Conservation (phyloP, 768 basidiomycete genomes). For the Boletus eberwhitei region DNA sequence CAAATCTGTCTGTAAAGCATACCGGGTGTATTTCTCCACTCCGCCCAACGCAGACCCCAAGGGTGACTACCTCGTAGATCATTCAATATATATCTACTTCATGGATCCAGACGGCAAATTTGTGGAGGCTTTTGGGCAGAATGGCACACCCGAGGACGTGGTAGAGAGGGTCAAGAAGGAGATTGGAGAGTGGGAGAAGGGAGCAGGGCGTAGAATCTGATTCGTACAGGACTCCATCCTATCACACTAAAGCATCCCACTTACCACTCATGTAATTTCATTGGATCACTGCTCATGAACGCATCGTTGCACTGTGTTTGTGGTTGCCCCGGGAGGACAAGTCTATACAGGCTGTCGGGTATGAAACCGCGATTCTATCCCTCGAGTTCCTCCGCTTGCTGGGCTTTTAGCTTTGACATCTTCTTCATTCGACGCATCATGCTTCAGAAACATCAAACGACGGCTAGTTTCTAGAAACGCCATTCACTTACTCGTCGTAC, state of each 20-base stretch:
- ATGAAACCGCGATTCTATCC: slow-evolving; percentile 23
- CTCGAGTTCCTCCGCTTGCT: slow-evolving; percentile 39
- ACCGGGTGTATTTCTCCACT: slow-evolving; percentile 98
- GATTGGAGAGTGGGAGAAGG: slow-evolving; percentile 39
- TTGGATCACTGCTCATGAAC: slow-evolving; percentile 14
- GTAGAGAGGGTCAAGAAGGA: slow-evolving; percentile 57
- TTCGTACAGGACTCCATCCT: not conserved
- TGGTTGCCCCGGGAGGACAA: not conserved
- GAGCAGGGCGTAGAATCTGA: slow-evolving; percentile 33
- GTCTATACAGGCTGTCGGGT: slow-evolving; percentile 15
- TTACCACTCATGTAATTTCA: slow-evolving; percentile 14
- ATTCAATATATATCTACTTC: slow-evolving; percentile 95
- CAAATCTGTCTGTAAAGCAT: slow-evolving; percentile 89
- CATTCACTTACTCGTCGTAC: slow-evolving; percentile 79
- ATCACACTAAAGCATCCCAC: not conserved
- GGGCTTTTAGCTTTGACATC: slow-evolving; percentile 67
- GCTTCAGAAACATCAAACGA: slow-evolving; percentile 37
- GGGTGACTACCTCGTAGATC: slow-evolving; percentile 97
- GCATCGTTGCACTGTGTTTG: not conserved
- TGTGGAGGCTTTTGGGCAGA: slow-evolving; percentile 95
- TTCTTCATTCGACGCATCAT: slow-evolving; percentile 87
- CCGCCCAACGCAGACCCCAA: slow-evolving; percentile 80
- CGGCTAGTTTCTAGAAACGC: not conserved
- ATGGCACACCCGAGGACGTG: slow-evolving; percentile 65
- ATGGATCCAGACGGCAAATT: slow-evolving; percentile 96